A percentile compares a stretch with the other conserved stretches of the same genome.
Conservation (phyloP, 192 early-diverging fungal species). For the Podila epicladia region DNA sequence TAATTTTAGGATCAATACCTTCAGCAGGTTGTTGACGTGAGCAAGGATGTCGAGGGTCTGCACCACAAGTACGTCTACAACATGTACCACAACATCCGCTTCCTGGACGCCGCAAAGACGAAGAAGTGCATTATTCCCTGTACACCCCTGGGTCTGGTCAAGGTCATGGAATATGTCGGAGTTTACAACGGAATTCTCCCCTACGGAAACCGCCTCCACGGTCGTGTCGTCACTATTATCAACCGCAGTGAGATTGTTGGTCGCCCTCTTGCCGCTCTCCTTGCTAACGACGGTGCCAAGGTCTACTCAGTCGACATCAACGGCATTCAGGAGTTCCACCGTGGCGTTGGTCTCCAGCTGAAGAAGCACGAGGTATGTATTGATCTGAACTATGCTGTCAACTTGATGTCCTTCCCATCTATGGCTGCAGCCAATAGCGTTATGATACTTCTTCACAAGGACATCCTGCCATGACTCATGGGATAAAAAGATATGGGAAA, state of each 20-base stretch:
- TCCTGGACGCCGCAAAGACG: constrained; percentile 79
- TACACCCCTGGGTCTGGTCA: constrained; percentile 97
- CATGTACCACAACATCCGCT: constrained; percentile 97
- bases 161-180: constrained; percentile 96
- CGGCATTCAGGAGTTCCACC: constrained; percentile 83
- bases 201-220: constrained; percentile 95
- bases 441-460: not conserved
- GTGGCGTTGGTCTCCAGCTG: constrained; percentile 72
- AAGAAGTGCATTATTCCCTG: constrained; percentile 98
- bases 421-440: not conserved
- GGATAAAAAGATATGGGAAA: not conserved
- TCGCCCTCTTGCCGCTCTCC: constrained; percentile 93
- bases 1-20: constrained; percentile 84
- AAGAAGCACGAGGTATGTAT: constrained; percentile 67
- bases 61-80: constrained; percentile 95
- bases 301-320: constrained; percentile 96
- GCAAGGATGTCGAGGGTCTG: constrained; percentile 98
- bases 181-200: constrained; percentile 90
- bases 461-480: too few species aligned
- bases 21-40: constrained; percentile 86
- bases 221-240: constrained; percentile 90
- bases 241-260: constrained; percentile 99
- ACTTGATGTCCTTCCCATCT: not conserved
- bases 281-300: constrained; percentile 98
- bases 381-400: too few species aligned